Evolutionary conservation across 495 filamentous ascomycete species (phyloP).

Genomic region (Lindgomyces ingoldianus): DNA sequence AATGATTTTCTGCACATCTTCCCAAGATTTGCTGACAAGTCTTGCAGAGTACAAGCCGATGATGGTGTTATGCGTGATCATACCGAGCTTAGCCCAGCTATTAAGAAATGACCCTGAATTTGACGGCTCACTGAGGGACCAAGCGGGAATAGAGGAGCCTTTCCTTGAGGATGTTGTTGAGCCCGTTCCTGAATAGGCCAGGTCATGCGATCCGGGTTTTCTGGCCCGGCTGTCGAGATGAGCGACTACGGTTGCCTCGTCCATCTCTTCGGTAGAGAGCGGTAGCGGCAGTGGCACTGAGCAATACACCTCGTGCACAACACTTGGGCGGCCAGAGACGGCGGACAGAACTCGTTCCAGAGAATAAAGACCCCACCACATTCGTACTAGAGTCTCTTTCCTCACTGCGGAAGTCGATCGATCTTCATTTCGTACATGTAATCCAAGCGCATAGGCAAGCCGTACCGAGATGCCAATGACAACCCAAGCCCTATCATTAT

Average conservation of each 20-base stretch:
- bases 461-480: slow-evolving; percentile 59
- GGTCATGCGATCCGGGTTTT: neutral
- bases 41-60: slow-evolving; percentile 61
- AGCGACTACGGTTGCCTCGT: slow-evolving; percentile 8
- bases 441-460: slow-evolving; percentile 58
- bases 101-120: slow-evolving; percentile 51
- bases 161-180: neutral
- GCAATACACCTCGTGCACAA: slow-evolving; percentile 13
- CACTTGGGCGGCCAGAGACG: slow-evolving; percentile 35
- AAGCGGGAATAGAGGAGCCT: neutral
- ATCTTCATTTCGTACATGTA: slow-evolving; percentile 59
- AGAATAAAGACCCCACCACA: slow-evolving; percentile 37
- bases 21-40: slow-evolving; percentile 57
- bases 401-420: slow-evolving; percentile 1
- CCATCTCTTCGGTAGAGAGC: slow-evolving; percentile 25
- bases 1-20: slow-evolving; percentile 61
- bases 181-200: slow-evolving; percentile 3
- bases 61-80: slow-evolving; percentile 58
- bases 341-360: slow-evolving; percentile 27
- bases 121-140: neutral
- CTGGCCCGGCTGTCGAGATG: neutral
- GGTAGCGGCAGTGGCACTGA: slow-evolving; percentile 34
- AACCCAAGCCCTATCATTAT: slow-evolving; percentile 58
- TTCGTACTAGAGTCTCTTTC: slow-evolving; percentile 30
- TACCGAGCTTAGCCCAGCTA: slow-evolving; percentile 53